Conservation (phyloP, 1,284 basidiomycete species). For the Cryptococcus floricola region DNA sequence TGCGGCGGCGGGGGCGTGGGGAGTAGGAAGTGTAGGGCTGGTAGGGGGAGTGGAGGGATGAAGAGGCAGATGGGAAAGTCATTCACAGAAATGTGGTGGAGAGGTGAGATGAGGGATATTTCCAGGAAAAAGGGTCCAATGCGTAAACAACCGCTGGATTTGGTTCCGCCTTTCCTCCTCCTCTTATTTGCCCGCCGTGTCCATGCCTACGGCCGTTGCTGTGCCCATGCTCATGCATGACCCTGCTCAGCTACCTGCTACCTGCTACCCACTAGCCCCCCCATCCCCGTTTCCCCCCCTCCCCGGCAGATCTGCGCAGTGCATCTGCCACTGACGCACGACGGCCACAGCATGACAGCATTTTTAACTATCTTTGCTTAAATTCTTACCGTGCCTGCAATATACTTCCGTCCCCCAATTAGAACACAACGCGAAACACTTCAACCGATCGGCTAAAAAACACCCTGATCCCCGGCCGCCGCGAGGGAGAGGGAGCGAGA, state of each 20-base stretch:
- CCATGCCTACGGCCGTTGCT: background rate
- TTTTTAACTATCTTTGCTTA: background rate
- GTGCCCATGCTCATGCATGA: background rate
- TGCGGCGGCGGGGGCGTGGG: constrained; percentile 7
- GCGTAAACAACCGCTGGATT: background rate
- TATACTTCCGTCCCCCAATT: background rate
- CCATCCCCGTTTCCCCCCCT: background rate
- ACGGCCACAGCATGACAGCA: background rate
- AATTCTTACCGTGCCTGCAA: background rate
- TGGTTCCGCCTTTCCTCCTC: too few species aligned
- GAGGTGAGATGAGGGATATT: background rate
- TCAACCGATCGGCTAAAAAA: background rate
- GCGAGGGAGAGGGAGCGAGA: background rate
- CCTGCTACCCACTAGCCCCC: background rate
- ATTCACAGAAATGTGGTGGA: background rate
- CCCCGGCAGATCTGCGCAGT: background rate
- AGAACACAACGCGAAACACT: background rate
- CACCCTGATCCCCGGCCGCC: background rate
- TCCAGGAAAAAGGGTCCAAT: background rate
- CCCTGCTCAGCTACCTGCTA: background rate
- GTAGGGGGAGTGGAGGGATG: constrained; percentile 4
- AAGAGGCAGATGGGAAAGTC: background rate
- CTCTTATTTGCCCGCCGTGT: too few species aligned
- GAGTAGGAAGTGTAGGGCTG: constrained; percentile 2
- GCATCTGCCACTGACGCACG: background rate